Percentiles rank a stretch among this genome's conserved stretches.
Conservation (phyloP, 2,329 filamentous ascomycete species). For the Sarocladiaceae sp. region DNA sequence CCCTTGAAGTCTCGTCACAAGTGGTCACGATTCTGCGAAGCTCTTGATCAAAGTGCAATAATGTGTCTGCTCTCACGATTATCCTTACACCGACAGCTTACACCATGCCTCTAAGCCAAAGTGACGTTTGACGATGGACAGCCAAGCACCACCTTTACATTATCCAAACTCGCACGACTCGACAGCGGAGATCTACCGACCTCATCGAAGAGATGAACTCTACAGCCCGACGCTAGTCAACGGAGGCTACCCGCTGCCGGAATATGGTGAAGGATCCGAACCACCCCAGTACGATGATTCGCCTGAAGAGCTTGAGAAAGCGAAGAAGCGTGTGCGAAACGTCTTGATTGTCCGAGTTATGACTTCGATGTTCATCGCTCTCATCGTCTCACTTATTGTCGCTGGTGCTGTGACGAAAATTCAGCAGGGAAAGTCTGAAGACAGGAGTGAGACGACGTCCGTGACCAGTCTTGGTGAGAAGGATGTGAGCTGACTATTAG, state of each 20-base stretch:
- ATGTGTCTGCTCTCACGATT: neutral
- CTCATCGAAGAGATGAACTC: slow-evolving; percentile 5
- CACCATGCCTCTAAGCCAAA: neutral
- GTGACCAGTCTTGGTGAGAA: neutral
- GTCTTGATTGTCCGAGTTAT: slow-evolving; percentile 7
- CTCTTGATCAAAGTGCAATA: no score
- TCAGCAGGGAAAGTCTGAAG: neutral
- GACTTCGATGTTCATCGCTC: slow-evolving; percentile 10
- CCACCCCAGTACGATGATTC: slow-evolving; percentile 11
- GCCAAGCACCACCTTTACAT: slow-evolving; percentile 12
- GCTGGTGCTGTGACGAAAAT: slow-evolving; percentile 12
- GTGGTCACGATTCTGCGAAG: no score
- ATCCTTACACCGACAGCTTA: no score
- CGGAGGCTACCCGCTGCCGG: slow-evolving; percentile 8
- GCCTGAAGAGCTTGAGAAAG: slow-evolving; percentile 2
- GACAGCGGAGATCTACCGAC: slow-evolving; percentile 11
- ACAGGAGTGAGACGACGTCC: slow-evolving; percentile 3
- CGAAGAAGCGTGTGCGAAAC: slow-evolving; percentile 8
- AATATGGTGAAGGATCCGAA: slow-evolving; percentile 7
- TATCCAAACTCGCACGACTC: slow-evolving; percentile 12
- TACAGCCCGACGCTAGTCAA: slow-evolving; percentile 6
- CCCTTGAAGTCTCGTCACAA: no score
- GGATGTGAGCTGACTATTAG: neutral
- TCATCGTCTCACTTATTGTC: slow-evolving; percentile 11
- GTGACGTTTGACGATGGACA: slow-evolving; percentile 7